Conservation (phyloP, 805 yeast genomes). For the Ogataea allantospora region DNA sequence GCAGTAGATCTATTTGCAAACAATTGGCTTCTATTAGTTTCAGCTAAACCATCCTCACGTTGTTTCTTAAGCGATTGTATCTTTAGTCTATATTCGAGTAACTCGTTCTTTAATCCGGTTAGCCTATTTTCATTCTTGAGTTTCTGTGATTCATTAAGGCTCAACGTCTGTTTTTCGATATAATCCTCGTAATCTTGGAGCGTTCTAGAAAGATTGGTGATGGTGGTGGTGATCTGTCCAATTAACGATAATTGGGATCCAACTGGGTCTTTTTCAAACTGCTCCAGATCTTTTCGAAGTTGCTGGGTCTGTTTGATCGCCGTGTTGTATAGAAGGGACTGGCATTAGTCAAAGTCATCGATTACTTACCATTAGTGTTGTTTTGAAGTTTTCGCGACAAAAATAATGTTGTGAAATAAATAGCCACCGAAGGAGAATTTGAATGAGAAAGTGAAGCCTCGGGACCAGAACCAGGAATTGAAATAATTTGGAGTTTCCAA, state of each 20-base stretch:
- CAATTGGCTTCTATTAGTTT: slow-evolving; percentile 48
- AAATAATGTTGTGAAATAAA: slow-evolving; percentile 1
- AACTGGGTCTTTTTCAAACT: slow-evolving; percentile 62
- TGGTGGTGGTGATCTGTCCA: slow-evolving; percentile 73
- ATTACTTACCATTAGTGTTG: slow-evolving; percentile 10
- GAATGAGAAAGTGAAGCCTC: neutral
- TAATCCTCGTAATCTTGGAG: slow-evolving; percentile 45
- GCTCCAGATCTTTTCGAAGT: slow-evolving; percentile 63
- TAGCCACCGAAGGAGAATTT: neutral
- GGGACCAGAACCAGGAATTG: neutral
- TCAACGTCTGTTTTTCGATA: slow-evolving; percentile 55
- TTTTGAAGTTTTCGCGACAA: slow-evolving; percentile 10
- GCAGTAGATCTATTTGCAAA: slow-evolving; percentile 35
- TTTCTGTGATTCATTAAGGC: slow-evolving; percentile 45
- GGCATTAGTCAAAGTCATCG: slow-evolving; percentile 1
- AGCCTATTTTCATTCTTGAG: slow-evolving; percentile 62
- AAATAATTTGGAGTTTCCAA: too few species aligned
- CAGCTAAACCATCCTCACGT: slow-evolving; percentile 53
- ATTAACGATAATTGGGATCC: slow-evolving; percentile 64
- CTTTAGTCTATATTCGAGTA: slow-evolving; percentile 45
- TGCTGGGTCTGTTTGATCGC: slow-evolving; percentile 82
- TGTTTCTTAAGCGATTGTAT: slow-evolving; percentile 53
- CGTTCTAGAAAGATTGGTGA: slow-evolving; percentile 73
- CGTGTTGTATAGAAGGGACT: slow-evolving; percentile 88
- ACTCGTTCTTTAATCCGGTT: slow-evolving; percentile 50